Base-by-base conservation (phyloP, 495 filamentous ascomycete genomes). In the Penicillium herquei region DNA sequence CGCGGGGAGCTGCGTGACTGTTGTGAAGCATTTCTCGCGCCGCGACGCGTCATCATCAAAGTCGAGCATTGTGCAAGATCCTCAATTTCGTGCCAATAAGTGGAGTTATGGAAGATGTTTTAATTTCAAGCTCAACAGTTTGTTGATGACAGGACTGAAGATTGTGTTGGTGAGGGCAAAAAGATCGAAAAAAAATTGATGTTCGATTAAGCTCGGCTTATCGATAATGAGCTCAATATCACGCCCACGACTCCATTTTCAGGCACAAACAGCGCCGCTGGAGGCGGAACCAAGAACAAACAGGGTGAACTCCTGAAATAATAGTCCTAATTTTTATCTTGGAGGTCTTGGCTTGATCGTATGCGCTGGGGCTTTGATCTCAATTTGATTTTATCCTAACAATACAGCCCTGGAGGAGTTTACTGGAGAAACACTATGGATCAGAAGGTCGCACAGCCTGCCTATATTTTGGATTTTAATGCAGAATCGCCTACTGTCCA, bases 11-110 rank as follows among this genome's bases (percentile, higher is more conserved):
- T 76, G 72, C 2, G 83, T 79, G 57, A 89, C 74, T 0, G 88
- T 88, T 47, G 87, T 86, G 70, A 83, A 87, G 70, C 86, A 89
- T 76, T 91, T 97, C 41, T 83, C 75, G 54, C 83, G 81, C 65
- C 78, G 73, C 8, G 81, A 77, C 35, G 81, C 76, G 33, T 79
- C 75, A 13, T 78, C 71, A 21, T 71, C 63, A 48, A 87, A 80
- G 30, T 83, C 76, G 26, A 87, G 74, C 87, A 90, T 89, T 18
- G 3, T 57, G 41, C 6, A 50, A 10, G 30, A 8, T 6, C 42
- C 16, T 12, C 14, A 11, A 37, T 16, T 17, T 10, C 18, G 32
- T 1, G 16, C 8, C 17, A 6, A 11, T 33, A 34, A 18, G 3
- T 7, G 16, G 14, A n/a, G 35, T 26, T 34, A 12, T 17, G 40